phyloP scores from a whole-genome alignment of 2,329 filamentous ascomycete genomes.

The Calycina herbarum region DNA sequence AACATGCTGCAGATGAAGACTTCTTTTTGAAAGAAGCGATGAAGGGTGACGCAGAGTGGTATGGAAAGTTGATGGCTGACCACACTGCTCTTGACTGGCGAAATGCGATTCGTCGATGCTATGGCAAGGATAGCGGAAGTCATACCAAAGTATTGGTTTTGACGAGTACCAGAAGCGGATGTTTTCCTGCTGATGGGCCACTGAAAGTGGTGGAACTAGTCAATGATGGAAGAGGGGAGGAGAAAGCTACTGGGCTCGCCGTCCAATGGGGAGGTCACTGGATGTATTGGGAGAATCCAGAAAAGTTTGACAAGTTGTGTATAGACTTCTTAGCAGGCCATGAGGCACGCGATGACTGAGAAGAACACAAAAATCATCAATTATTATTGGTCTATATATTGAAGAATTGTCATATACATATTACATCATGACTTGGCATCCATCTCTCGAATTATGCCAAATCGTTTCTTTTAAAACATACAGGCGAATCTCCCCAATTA shows the following conservation, averaged over 20 bases:
- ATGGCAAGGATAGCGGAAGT: slow-evolving; percentile 24
- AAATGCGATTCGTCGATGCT: slow-evolving; percentile 30
- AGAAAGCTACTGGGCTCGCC: slow-evolving; percentile 28
- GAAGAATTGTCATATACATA: background rate
- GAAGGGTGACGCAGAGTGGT: slow-evolving; percentile 34
- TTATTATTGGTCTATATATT: background rate
- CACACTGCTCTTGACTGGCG: slow-evolving; percentile 37
- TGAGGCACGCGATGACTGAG: background rate
- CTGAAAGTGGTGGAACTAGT: slow-evolving; percentile 35
- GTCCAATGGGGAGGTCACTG: slow-evolving; percentile 38
- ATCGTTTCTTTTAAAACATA: background rate
- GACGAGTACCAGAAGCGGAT: slow-evolving; percentile 36
- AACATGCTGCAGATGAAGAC: slow-evolving; percentile 25
- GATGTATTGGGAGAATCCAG: slow-evolving; percentile 38
- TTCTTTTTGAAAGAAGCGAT: slow-evolving; percentile 36
- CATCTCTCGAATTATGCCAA: background rate
- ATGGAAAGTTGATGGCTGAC: slow-evolving; percentile 38
- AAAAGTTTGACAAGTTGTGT: slow-evolving; percentile 31
- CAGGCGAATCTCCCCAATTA: background rate
- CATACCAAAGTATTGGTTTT: slow-evolving; percentile 33
- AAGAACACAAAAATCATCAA: background rate
- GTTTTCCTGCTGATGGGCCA: slow-evolving; percentile 36
- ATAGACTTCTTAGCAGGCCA: slow-evolving; percentile 26
- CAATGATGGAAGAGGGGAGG: slow-evolving; percentile 21
- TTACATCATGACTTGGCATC: background rate